These are phyloP conservation scores for Trichoderma atroviride DNA, from an alignment of 2,329 filamentous ascomycete species.

Conservation along the genomic window DNA sequence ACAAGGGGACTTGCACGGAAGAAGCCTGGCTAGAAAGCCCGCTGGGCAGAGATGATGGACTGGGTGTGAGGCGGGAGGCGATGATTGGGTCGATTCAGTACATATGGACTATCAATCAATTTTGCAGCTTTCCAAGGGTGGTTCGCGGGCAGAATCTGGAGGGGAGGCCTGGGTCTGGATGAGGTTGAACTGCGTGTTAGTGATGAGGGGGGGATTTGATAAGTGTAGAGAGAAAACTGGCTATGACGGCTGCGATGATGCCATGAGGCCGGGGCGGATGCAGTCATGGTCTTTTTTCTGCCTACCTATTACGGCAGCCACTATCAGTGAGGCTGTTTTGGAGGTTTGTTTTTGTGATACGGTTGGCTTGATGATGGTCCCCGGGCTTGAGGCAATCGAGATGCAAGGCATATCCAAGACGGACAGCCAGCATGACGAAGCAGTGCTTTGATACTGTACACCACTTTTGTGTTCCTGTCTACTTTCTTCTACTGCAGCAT, in stretches of 20 bases:
- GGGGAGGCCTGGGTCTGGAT: neutral
- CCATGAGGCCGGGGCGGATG: slow-evolving; percentile 8
- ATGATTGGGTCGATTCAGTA: slow-evolving; percentile 24
- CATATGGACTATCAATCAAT: neutral
- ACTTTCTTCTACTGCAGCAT: neutral
- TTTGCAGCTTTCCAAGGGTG: slow-evolving; percentile 12
- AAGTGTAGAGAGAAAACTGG: neutral
- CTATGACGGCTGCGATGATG: neutral
- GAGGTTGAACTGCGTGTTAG: neutral
- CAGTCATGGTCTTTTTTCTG: slow-evolving; percentile 4
- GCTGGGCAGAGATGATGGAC: neutral
- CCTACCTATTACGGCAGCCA: neutral
- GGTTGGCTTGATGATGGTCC: neutral
- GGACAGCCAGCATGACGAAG: neutral
- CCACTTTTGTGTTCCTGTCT: neutral
- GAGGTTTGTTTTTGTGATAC: neutral
- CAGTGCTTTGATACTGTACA: neutral
- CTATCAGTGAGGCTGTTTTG: neutral
- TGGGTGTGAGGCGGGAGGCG: slow-evolving; percentile 18
- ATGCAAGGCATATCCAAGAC: neutral
- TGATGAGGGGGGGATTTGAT: neutral
- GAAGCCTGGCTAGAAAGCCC: neutral
- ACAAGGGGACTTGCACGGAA: neutral
- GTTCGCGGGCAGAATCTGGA: slow-evolving; percentile 12
- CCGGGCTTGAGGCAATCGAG: neutral